Percentiles rank a stretch among this genome's conserved stretches.
Conservation (phyloP, 169 alveolate species). For the Eimeria acervulina region DNA sequence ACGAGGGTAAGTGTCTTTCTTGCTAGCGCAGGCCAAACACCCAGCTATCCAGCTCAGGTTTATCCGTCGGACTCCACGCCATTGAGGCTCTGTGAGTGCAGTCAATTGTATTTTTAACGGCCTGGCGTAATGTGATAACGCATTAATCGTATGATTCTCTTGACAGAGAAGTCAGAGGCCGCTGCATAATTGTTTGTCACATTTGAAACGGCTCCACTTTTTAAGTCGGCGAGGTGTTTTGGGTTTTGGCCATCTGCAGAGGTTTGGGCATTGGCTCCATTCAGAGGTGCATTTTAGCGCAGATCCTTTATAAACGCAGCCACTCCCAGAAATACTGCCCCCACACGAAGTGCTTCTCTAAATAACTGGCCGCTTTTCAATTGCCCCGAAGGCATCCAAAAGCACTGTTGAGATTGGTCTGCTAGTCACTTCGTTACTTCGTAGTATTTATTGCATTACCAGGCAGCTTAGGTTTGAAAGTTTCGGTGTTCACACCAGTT, state of each 20-base stretch:
- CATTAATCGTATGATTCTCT: background rate
- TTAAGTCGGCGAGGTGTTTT: no score
- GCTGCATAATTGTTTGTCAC: background rate
- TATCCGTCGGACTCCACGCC: background rate
- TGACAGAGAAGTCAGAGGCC: background rate
- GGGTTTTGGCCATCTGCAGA: background rate
- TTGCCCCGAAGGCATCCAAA: background rate
- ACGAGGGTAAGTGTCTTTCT: background rate
- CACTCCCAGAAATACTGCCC: background rate
- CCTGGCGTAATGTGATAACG: background rate
- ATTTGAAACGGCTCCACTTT: background rate
- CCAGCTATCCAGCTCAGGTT: background rate
- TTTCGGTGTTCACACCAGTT: background rate
- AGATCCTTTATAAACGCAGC: background rate
- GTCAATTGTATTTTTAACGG: conserved; percentile 15
- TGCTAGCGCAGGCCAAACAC: background rate
- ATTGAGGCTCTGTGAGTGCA: background rate
- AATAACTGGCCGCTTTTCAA: no score
- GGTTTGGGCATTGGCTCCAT: background rate
- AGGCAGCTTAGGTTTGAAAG: no score
- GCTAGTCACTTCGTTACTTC: background rate
- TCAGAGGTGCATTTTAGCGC: background rate
- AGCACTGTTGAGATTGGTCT: background rate
- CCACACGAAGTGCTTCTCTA: background rate
- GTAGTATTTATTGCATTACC: background rate